Base-by-base conservation (phyloP, 2,329 filamentous ascomycete species). In the Gnomoniopsis sp. region DNA sequence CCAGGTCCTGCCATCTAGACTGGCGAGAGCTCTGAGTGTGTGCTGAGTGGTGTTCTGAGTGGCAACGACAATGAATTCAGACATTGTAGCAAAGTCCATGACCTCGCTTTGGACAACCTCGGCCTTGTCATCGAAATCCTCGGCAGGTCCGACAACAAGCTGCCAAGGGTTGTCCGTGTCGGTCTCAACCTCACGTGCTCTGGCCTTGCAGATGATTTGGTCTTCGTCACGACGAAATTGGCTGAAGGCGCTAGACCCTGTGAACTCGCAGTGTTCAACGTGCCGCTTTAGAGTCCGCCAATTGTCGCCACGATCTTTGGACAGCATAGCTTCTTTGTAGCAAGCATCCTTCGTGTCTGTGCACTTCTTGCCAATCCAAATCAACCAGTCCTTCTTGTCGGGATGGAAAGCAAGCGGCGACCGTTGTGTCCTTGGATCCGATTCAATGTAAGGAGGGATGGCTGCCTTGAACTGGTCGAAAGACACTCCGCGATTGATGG, bases 31-130 rank as follows among this genome's bases (percentile, higher is more conserved):
- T 62, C 87, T 87, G 60, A 97, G 77, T 2, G 84, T 88, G 43
- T 87, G 79, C 57, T 84, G 79, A 41, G 89, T 85, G 34, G 86
- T 78, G 59, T 92, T 85, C 60, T 88, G 82, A 6, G 88, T 87
- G 1, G 93, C 93, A 52, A 96, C 88, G 43, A 99, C 85, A 68
- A 99, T 95, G 72, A 96, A 99, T 71, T 99, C 95, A 43, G 89
- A 88, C 93, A 97, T 98, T 6, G 89, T 96, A 2, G 92, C 93
- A 73, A 96, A 98, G 65, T 89, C 88, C 65, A 88, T 85, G 46
- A 96, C 89, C 60, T 93, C 83, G 23, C 84, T 80, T 69, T 89
- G 86, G 59, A 85, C 80, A 22, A 85, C 77, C 15, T 78, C 77
- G 65, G 87, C 82, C 62, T 87, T 82, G 14, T 78, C 75, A 68